Conservation (phyloP, 331 rosid genomes). For the Malus hybrid region DNA sequence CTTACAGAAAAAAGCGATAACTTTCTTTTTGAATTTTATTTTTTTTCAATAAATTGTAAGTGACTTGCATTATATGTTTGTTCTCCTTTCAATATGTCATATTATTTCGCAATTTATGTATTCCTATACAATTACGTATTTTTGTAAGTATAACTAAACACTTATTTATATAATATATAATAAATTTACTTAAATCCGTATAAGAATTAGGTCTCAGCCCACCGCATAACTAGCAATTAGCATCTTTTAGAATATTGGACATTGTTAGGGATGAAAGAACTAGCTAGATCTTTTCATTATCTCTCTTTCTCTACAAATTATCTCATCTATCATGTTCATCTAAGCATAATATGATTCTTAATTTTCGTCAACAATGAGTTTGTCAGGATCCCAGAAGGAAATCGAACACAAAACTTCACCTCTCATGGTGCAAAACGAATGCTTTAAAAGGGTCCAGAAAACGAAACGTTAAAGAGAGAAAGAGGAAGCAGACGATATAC, state of each 20-base stretch:
- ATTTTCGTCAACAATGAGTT: background rate
- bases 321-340: background rate
- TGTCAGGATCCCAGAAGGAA: background rate
- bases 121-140: too few relatives aligned
- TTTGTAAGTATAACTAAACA: too few relatives aligned
- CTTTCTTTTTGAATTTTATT: background rate
- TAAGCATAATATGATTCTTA: background rate
- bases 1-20: too few relatives aligned
- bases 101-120: too few relatives aligned
- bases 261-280: background rate
- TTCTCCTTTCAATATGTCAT: too few relatives aligned
- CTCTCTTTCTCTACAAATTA: background rate
- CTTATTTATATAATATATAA: too few relatives aligned
- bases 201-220: fast-evolving
- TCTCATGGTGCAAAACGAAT: background rate
- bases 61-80: too few relatives aligned
- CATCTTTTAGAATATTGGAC: too few relatives aligned
- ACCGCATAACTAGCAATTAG: background rate
- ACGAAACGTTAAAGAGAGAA: background rate
- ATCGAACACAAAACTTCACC: background rate
- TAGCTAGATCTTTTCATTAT: background rate
- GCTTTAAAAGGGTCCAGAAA: background rate
- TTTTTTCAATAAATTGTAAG: too few relatives aligned
- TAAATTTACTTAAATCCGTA: too few relatives aligned
- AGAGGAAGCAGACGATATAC: background rate